Evolutionary conservation across 192 early-diverging fungal genomes (phyloP).

Genomic region (Linnemannia exigua): DNA sequence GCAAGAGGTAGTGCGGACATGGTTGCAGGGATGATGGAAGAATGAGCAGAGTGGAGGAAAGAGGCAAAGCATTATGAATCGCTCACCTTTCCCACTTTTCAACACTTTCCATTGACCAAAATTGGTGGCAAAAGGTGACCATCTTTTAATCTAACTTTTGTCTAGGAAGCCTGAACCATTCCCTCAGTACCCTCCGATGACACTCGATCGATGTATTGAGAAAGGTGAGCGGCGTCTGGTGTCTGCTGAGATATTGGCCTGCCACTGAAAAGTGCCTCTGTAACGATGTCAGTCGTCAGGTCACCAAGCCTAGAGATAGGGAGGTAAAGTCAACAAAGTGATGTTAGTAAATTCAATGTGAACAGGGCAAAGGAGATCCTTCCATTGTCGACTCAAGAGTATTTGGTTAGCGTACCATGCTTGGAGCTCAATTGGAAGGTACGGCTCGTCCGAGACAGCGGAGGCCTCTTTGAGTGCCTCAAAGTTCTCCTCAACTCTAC

Average conservation of each 20-base stretch:
- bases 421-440: slow-evolving; percentile 48
- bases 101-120: background rate
- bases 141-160: background rate
- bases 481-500: slow-evolving; percentile 60
- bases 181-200: slow-evolving; percentile 27
- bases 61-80: background rate
- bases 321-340: background rate
- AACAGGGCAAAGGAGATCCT: background rate
- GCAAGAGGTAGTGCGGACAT: slow-evolving; percentile 59
- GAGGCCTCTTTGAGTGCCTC: slow-evolving; percentile 53
- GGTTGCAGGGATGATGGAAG: background rate
- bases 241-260: slow-evolving; percentile 54
- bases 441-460: slow-evolving; percentile 52
- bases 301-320: slow-evolving; percentile 50
- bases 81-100: background rate
- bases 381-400: background rate
- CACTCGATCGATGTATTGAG: slow-evolving; percentile 45
- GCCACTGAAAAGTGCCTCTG: slow-evolving; percentile 60
- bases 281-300: slow-evolving; percentile 61
- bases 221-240: slow-evolving; percentile 42
- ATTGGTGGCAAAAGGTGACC: slow-evolving; percentile 34
- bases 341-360: background rate
- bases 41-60: background rate
- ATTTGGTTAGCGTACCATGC: slow-evolving; percentile 42
- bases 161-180: background rate